Evolutionary conservation across 257 asterid species (phyloP), one percentile per base, ranked within the genome.

Genomic region (Leonotis leonurus): DNA sequence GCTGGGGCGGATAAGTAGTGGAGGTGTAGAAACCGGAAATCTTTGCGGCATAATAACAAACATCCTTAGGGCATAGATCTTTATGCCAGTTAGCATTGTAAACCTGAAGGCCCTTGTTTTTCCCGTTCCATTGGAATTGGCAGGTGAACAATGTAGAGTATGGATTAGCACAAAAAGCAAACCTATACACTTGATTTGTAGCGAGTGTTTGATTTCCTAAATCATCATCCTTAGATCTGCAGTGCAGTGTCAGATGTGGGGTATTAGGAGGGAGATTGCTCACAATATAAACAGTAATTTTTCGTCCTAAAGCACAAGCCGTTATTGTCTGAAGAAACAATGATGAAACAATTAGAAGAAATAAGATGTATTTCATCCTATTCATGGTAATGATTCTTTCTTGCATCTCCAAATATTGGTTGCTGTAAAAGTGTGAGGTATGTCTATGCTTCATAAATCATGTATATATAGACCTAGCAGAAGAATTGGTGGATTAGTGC

Each of bases 221-320:
- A 8, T 68, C 73, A 8, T 68, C 55, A 13, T 59, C 3, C 3
- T 49, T 36, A 0, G 56, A 50, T 0, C 5, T 14, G 18, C 70
- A 65, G 13, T 43, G 63, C 54, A 59, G 1, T 0, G 0, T 8
- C 9, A 69, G 5, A 0, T 56, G 60, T 18, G 60, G 35, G 1
- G 63, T 26, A 0, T 51, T 41, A 0, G 63, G 32, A 60, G 74
- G 74, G 35, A 69, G 68, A 29, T 60, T 50, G 49, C 40, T 60
- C 0, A 18, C 46, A 8, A 69, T n/a, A 20, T 18, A 24, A 26
- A 60, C 40, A 1, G 7, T 0, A 8, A 33, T 8, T 33, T 1
- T 33, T 30, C 8, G 35, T 0, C 0, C 0, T 4, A 30, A 30
- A 4, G 0, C 1, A 5, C 35, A 30, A n/a, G n/a, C n/a, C 6